phyloP scores from a whole-genome alignment of 2,329 filamentous ascomycete genomes.

The Scytalidium lignicola region DNA sequence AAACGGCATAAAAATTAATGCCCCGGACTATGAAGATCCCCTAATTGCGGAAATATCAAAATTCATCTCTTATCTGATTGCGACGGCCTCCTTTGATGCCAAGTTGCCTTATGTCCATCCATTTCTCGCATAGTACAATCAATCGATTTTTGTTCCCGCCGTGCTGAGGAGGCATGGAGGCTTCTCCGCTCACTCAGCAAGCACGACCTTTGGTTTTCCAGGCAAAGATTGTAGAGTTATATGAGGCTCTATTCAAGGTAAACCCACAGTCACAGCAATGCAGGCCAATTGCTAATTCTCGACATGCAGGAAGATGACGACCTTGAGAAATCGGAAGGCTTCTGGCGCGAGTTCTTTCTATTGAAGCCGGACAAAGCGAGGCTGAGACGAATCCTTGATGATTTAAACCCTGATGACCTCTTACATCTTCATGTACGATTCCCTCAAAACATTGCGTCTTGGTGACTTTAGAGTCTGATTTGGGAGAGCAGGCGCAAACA shows the following conservation, averaged over 20 bases:
- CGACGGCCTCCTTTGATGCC: neutral
- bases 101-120: neutral
- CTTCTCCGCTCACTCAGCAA: constrained; percentile 90
- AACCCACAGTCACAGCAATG: constrained; percentile 1
- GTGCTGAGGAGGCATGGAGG: constrained; percentile 58
- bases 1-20: neutral
- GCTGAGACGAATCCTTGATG: constrained; percentile 63
- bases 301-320: constrained; percentile 56
- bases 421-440: constrained; percentile 70
- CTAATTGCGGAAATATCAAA: neutral
- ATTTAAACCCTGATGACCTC: constrained; percentile 68
- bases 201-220: constrained; percentile 84
- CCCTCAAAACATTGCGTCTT: neutral
- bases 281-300: constrained; percentile 14
- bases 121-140: neutral
- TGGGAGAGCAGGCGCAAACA: constrained; percentile 23
- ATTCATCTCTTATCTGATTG: too few relatives aligned
- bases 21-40: neutral
- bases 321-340: constrained; percentile 74
- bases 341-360: constrained; percentile 95
- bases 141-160: neutral
- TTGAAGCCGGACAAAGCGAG: constrained; percentile 70
- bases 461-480: constrained; percentile 5
- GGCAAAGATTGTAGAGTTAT: constrained; percentile 88
- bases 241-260: constrained; percentile 78